These are phyloP conservation scores for Mycena floridula DNA, from an alignment of 768 basidiomycete species.

Conservation along the genomic window DNA sequence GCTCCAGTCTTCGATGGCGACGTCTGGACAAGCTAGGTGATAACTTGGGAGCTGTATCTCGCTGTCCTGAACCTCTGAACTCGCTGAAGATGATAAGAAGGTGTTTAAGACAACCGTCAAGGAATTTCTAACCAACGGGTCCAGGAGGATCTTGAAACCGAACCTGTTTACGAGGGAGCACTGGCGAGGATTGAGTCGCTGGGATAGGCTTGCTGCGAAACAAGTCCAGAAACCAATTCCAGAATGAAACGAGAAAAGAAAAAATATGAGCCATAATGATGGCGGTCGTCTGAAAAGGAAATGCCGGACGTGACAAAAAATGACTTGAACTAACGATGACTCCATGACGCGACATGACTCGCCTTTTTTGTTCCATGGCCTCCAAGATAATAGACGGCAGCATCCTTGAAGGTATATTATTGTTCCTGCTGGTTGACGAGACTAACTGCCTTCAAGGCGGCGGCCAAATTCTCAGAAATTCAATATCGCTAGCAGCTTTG, in stretches of 20 bases:
- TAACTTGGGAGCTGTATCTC: background rate
- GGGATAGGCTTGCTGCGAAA: background rate
- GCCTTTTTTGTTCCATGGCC: background rate
- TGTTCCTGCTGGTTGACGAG: conserved; percentile 15
- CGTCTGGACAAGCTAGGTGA: background rate
- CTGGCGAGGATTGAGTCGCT: no score
- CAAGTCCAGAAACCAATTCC: background rate
- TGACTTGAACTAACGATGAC: background rate
- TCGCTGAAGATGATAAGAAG: background rate
- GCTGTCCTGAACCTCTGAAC: background rate
- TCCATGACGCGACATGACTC: background rate
- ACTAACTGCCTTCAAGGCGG: conserved; percentile 63
- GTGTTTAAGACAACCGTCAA: background rate
- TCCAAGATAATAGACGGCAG: background rate
- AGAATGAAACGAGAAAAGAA: background rate
- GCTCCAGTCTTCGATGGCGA: background rate
- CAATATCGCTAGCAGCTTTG: conserved; percentile 60
- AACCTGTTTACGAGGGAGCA: background rate
- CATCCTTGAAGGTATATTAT: background rate
- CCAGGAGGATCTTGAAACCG: background rate
- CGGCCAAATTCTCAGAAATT: conserved; percentile 69
- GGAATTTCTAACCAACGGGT: background rate
- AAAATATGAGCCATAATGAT: background rate
- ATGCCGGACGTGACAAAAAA: background rate
- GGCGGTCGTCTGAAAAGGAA: background rate